Base-by-base conservation (phyloP, 2,329 filamentous ascomycete species). In the Myriosclerotinia curreyana region DNA sequence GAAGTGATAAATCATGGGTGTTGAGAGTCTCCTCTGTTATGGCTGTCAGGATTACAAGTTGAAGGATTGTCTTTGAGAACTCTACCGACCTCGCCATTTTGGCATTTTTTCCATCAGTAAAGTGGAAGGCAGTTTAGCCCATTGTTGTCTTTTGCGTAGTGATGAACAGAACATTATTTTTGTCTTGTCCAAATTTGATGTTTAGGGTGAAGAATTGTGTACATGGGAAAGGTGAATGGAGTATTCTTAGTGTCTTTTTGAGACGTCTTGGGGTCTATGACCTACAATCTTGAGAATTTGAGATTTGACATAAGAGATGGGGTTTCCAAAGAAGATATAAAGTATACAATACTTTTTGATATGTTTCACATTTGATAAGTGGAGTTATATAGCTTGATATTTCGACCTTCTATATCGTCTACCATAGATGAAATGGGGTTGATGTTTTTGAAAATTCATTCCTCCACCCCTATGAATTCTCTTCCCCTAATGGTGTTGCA, bases 121-220 rank as follows among this genome's bases (percentile, higher is more conserved):
- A 31, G 49, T 68, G n/a, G 65, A 59, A 49, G 72, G 70, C 25
- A 74, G 56, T 15, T 65, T 65, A 28, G 67, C 64, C 72, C 72
- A 75, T 64, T 74, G 70, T 15, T 52, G 56, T 28, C 74, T 69
- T 60, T 69, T 72, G 49, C 74, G 70, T 36, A 76, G 63, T 12
- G 69, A 70, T 20, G 70, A 69, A 64, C 72, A 76, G 60, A 76
- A 76, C 72, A 75, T 73, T n/a, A 44, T 56, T 48, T 15, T 14
- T 46, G 3, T 14, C 42, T 31, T 17, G 17, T n/a, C 14, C 9
- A 5, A 5, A 25, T 25, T 36, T 7, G 12, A n/a, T 46, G 31
- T 36, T 25, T 8, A 17, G n/a, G n/a, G 11, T 48, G 31, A 11
- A 17, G 31, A 20, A 22, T 11, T 58, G 15, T 25, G 14, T 25